A percentile compares a stretch with the other conserved stretches of the same genome.
These are phyloP conservation scores for Potentilla sterilis DNA, from an alignment of 306 rosid genomes.

Conservation along the genomic window DNA sequence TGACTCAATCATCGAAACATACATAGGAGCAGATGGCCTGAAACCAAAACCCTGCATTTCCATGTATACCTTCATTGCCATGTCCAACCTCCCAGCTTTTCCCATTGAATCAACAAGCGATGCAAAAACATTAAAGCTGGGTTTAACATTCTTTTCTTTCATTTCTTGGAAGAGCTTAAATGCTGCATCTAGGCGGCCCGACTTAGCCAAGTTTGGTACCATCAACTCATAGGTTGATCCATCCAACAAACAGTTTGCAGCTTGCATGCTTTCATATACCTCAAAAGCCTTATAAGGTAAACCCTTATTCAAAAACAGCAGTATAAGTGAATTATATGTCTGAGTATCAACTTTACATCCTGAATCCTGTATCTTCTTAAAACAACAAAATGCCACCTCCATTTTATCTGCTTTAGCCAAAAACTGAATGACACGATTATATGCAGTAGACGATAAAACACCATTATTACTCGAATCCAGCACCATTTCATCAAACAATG, in stretches of 20 bases:
- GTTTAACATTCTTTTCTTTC: slow-evolving; percentile 69
- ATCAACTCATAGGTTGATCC: slow-evolving; percentile 81
- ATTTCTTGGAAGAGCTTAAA: slow-evolving; percentile 79
- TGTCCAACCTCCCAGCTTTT: slow-evolving; percentile 87
- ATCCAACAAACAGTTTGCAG: slow-evolving; percentile 57
- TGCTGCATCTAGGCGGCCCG: slow-evolving; percentile 93
- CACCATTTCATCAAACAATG: slow-evolving; percentile 83
- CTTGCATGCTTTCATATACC: slow-evolving; percentile 87
- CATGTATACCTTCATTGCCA: slow-evolving; percentile 77
- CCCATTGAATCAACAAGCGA: slow-evolving; percentile 96
- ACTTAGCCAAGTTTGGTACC: slow-evolving; percentile 88
- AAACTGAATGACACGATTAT: slow-evolving; percentile 71
- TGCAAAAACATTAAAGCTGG: slow-evolving; percentile 53
- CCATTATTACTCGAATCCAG: slow-evolving; percentile 53
- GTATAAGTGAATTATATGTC: slow-evolving; percentile 75
- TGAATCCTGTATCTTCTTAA: slow-evolving; percentile 69
- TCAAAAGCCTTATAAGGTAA: slow-evolving; percentile 90
- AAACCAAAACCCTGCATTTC: slow-evolving; percentile 81
- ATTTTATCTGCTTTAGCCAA: slow-evolving; percentile 86
- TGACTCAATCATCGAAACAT: slow-evolving; percentile 77
- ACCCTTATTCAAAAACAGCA: slow-evolving; percentile 82
- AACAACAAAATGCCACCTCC: slow-evolving; percentile 83
- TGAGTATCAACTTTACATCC: slow-evolving; percentile 63
- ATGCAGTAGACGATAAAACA: slow-evolving; percentile 46
- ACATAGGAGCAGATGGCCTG: slow-evolving; percentile 65